Conservation (phyloP, 2,329 filamentous ascomycete genomes). For the Talaromyces sp. region DNA sequence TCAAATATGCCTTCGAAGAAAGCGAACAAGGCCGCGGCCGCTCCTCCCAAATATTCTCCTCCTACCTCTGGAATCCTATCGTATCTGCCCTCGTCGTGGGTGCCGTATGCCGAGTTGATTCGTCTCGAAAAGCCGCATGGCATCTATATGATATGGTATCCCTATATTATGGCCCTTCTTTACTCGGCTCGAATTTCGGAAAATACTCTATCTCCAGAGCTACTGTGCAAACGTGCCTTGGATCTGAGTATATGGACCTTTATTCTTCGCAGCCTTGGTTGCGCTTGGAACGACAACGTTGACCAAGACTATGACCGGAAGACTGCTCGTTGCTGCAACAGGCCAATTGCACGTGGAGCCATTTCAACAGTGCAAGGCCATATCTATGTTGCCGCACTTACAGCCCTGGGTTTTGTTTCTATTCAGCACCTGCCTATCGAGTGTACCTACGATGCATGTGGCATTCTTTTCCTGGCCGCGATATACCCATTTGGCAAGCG, state of each 20-base stretch:
- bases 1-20: not conserved
- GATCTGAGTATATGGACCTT: constrained; percentile 3
- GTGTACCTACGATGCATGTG: not conserved
- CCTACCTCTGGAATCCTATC: not conserved
- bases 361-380: constrained; percentile 3
- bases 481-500: constrained; percentile 8
- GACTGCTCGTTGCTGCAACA: not conserved
- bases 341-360: constrained; percentile 7
- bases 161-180: constrained; percentile 3
- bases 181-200: not conserved
- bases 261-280: constrained; percentile 5
- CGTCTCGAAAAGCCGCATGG: constrained; percentile 2
- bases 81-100: not conserved
- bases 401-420: not conserved
- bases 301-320: constrained; percentile 7
- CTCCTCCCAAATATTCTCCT: not conserved
- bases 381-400: not conserved
- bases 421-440: constrained; percentile 1
- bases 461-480: not conserved
- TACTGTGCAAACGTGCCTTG: not conserved
- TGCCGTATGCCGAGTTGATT: constrained; percentile 5
- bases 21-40: not conserved
- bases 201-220: not conserved
- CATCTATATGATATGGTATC: not conserved
- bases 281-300: constrained; percentile 4